Evolutionary conservation across 2,329 filamentous ascomycete species (phyloP), one percentile per base, ranked within the genome.

Genomic region (Phialophora expanda): DNA sequence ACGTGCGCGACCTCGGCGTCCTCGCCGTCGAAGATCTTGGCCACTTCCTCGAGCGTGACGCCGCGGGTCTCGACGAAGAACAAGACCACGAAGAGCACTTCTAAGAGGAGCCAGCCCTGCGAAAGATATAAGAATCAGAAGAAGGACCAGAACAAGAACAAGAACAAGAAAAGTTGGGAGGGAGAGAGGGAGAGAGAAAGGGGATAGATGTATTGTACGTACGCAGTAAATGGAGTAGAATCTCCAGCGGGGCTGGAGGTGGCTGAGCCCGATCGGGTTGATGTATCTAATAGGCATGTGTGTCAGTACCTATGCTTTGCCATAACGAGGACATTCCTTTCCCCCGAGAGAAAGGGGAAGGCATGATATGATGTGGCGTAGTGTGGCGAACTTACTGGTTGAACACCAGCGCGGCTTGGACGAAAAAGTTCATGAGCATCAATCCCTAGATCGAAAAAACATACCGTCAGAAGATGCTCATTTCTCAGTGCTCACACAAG

Each of bases 1-100:
- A 75, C 69, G 3, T 72, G 72, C 41, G 70, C 71, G 17, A 58
- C 62, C 9, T 61, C 20, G 7, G 58, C 58, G 34, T 61, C 58
- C 20, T 61, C 58, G 6, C 58, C 58, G 58, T 70, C 59, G 24
- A 93, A 93, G 69, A 93, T 88, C 17, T 86, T 86, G 69, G 91
- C 89, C 76, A 92, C 88, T 74, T 93, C 89, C 74, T 93, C 90
- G 46, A 86, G 79, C 32, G 81, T 83, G 55, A 81, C 78, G 55
- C 79, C 78, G 70, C 81, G 81, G 7, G 82, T 85, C 73, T 84
- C 82, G 0, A 81, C 88, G 70, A 86, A 87, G n/a, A 83, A 76
- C 69, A 92, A 81, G 74, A 32, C 28, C n/a, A 61, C 58, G 28
- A 61, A 61, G 11, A 61, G 32, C 14, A 53, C 58, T 50, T 61